phyloP scores from a whole-genome alignment of 2,329 filamentous ascomycete species.

The Pyrenochaeta sp. region DNA sequence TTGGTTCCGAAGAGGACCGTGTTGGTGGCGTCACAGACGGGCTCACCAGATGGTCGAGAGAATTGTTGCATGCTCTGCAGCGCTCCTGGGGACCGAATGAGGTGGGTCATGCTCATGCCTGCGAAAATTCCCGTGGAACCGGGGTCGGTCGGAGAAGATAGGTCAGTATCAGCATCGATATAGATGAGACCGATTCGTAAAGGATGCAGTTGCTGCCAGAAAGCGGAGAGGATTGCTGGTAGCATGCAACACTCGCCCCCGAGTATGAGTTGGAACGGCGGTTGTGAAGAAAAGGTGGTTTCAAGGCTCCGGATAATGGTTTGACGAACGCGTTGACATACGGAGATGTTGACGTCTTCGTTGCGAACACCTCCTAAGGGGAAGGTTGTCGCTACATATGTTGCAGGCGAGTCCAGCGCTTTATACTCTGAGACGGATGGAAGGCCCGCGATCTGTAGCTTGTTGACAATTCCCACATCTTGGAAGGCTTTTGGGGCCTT shows the following conservation, averaged over 20 bases:
- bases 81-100: constrained; percentile 18
- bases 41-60: too few relatives aligned
- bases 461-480: constrained; percentile 4
- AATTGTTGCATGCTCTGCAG: background rate
- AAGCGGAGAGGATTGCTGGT: constrained; percentile 21
- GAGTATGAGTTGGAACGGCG: constrained; percentile 20
- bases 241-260: constrained; percentile 29
- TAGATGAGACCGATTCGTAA: constrained; percentile 19
- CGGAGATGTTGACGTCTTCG: constrained; percentile 15
- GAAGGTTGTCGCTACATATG: constrained; percentile 10
- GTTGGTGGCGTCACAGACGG: constrained; percentile 1
- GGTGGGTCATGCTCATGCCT: constrained; percentile 34
- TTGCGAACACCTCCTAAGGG: constrained; percentile 22
- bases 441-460: constrained; percentile 11
- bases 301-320: background rate
- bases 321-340: constrained; percentile 1
- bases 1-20: constrained; percentile 30
- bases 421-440: constrained; percentile 1
- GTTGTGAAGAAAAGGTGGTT: background rate
- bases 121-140: constrained; percentile 24
- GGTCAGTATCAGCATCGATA: constrained; percentile 29
- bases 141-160: constrained; percentile 20
- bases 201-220: constrained; percentile 5
- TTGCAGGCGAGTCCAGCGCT: constrained; percentile 4
- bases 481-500: constrained; percentile 20